Evolutionary conservation across 2,329 filamentous ascomycete genomes (phyloP), one percentile per base, ranked within the genome.

Genomic region (Fusarium chuoi): DNA sequence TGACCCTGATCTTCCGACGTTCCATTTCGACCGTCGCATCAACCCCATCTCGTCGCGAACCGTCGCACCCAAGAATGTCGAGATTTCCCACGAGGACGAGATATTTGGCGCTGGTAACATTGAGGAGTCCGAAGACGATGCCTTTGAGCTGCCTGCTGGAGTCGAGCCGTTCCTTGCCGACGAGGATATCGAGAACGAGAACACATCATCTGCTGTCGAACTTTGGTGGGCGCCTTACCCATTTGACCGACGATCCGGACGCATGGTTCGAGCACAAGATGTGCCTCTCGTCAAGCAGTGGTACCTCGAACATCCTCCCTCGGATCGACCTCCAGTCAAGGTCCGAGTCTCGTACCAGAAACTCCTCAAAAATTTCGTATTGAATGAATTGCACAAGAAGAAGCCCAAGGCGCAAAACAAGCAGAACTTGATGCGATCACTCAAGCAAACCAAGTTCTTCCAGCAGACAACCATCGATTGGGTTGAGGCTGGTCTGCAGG

Each of bases 401-500:
- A 94, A 93, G 75, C 94, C 96, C 12, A 98, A 99, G 87, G 94
- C 96, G 8, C 92, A 98, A 76, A 98, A 95, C 85, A 97, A 96
- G 81, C 96, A 99, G 80, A 94, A 97, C 78, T 84, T 99, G 65
- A 89, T 98, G 81, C 91, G 91, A 78, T 97, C 94, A 14, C 84
- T 99, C 75, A 98, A 98, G 84, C 92, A 94, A 76, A 99, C 96
- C 54, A 99, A 99, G 80, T 99, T 99, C 86, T 99, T 99, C 88
- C 97, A 99, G 83, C 96, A 98, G 83, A 99, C 96, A 7, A 98
- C 94, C 14, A 98, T 99, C 73, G 96, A 99, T 82, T 99, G 96
- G 96, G 96, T 99, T 46, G 96, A 99, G 85, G 96, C 97, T 77
- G 96, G 97, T 85, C 88, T 99, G 80, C 97, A 99, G 85, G 96